phyloP scores from a whole-genome alignment of 495 filamentous ascomycete genomes.

The Elaphomyces granulatus region DNA sequence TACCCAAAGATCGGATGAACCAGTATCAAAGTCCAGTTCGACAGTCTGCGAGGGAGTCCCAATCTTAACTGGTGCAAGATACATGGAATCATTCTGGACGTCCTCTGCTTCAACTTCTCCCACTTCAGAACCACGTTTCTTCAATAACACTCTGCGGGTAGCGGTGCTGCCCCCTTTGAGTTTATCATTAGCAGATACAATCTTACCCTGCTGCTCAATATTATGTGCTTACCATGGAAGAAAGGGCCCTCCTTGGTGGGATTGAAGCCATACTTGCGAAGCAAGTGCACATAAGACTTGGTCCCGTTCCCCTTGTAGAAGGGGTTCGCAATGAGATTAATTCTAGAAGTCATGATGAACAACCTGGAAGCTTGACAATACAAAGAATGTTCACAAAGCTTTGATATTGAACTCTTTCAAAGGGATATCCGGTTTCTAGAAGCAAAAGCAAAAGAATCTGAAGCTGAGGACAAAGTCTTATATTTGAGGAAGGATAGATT shows the following conservation, averaged over 20 bases:
- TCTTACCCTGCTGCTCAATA: slow-evolving; percentile 34
- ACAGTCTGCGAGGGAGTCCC: slow-evolving; percentile 55
- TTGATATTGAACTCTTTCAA: too few species aligned
- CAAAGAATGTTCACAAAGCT: too few species aligned
- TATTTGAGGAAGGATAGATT: too few species aligned
- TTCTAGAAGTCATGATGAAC: slow-evolving; percentile 28
- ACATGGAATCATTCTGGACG: slow-evolving; percentile 57
- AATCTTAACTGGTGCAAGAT: slow-evolving; percentile 51
- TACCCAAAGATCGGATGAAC: slow-evolving; percentile 69
- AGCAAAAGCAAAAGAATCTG: too few species aligned
- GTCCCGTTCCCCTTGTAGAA: slow-evolving; percentile 50
- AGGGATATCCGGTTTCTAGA: too few species aligned
- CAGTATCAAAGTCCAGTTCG: slow-evolving; percentile 62
- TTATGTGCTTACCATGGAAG: slow-evolving; percentile 31
- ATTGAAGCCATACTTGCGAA: slow-evolving; percentile 56
- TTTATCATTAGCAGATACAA: slow-evolving; percentile 13
- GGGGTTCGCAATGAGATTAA: slow-evolving; percentile 40
- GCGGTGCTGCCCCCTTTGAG: slow-evolving; percentile 33
- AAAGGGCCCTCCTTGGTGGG: slow-evolving; percentile 60
- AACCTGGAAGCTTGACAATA: too few species aligned
- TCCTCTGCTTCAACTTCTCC: slow-evolving; percentile 56
- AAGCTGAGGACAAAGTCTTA: too few species aligned
- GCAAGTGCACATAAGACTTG: slow-evolving; percentile 56
- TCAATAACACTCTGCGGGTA: slow-evolving; percentile 34
- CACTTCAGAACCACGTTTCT: slow-evolving; percentile 27